phyloP scores from a whole-genome alignment of 202 grass and related monocot genomes.

The Cymbopogon flexuosus region DNA sequence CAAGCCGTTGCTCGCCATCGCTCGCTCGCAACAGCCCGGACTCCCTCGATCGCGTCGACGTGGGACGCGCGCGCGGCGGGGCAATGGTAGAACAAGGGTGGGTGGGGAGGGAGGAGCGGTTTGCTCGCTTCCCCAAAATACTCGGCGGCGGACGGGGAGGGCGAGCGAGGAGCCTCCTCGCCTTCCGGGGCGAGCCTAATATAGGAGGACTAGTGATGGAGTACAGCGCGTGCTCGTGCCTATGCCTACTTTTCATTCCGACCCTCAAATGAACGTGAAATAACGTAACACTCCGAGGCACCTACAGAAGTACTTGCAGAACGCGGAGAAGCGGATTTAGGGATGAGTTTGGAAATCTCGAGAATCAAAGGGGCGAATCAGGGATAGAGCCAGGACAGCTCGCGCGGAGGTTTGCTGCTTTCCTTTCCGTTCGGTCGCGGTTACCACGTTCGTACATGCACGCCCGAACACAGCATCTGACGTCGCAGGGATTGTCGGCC shows the following conservation, averaged over 20 bases:
- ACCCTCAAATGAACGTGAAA: neutral
- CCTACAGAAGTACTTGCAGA: too few relatives aligned
- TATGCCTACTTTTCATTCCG: neutral
- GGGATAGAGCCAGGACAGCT: neutral
- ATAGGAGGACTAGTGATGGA: neutral
- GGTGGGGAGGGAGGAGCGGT: neutral
- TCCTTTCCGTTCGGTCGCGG: slow-evolving; percentile 19
- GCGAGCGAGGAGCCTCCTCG: neutral
- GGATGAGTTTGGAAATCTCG: neutral
- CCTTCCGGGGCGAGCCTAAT: neutral
- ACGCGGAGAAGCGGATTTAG: neutral
- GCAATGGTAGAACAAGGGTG: slow-evolving; percentile 1
- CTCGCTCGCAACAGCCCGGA: neutral
- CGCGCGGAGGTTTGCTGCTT: neutral
- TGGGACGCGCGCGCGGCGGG: neutral
- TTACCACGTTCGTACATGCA: slow-evolving; percentile 21
- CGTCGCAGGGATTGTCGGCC: neutral
- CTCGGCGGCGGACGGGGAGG: neutral
- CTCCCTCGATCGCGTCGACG: slow-evolving; percentile 4
- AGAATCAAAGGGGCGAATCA: neutral
- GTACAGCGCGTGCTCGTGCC: neutral
- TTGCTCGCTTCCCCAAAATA: neutral
- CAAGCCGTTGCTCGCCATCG: slow-evolving; percentile 20
- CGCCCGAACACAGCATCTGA: slow-evolving; percentile 2
- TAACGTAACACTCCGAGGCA: neutral